Evolutionary conservation across 495 filamentous ascomycete genomes (phyloP).

Genomic region (Cladorrhinum samala): DNA sequence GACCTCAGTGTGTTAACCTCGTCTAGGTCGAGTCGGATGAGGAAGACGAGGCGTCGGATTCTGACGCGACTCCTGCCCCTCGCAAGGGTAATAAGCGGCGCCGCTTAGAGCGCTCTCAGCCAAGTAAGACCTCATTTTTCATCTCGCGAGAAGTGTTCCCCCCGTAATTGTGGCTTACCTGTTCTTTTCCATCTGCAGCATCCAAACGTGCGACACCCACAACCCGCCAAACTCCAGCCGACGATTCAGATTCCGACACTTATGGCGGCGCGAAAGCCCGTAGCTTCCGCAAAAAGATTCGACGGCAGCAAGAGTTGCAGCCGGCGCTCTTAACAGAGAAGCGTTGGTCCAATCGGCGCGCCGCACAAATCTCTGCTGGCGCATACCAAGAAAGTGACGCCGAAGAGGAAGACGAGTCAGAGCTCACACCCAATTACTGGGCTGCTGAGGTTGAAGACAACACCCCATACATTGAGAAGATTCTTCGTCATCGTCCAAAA

Average conservation of each 20-base stretch:
- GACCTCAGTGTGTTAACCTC: constrained; percentile 18
- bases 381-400: constrained; percentile 81
- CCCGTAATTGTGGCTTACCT: too few relatives aligned
- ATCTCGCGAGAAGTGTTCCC: too few relatives aligned
- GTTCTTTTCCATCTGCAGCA: constrained; percentile 35
- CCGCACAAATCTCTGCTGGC: constrained; percentile 78
- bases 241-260: constrained; percentile 62
- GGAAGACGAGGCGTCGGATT: constrained; percentile 67
- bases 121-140: constrained; percentile 45
- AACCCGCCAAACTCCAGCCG: constrained; percentile 47
- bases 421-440: constrained; percentile 57
- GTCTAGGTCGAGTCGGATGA: constrained; percentile 64
- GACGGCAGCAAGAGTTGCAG: constrained; percentile 56
- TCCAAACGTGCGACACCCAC: constrained; percentile 61
- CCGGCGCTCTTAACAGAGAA: constrained; percentile 62
- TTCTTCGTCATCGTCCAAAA: constrained; percentile 77
- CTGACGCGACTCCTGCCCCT: constrained; percentile 51
- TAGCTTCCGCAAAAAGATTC: constrained; percentile 61
- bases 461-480: constrained; percentile 76
- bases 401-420: constrained; percentile 61
- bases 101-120: constrained; percentile 44
- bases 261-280: constrained; percentile 69
- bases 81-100: constrained; percentile 44
- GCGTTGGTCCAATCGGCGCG: constrained; percentile 84
- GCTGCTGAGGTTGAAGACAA: constrained; percentile 58